These are phyloP conservation scores for Obba rivulosa DNA, from an alignment of 768 basidiomycete species.

Conservation along the genomic window DNA sequence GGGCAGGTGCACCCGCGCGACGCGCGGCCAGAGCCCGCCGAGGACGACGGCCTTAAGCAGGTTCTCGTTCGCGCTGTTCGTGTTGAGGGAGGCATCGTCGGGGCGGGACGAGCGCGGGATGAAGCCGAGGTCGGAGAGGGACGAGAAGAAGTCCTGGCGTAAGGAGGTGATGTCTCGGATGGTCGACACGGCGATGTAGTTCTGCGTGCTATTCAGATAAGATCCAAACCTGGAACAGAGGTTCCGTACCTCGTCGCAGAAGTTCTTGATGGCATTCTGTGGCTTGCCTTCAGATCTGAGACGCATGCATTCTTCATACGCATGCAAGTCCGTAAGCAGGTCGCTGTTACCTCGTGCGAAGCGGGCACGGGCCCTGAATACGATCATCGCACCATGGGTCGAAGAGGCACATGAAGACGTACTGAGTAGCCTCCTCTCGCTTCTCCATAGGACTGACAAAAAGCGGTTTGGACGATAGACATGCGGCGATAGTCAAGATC, in stretches of 20 bases:
- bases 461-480: conserved; percentile 82
- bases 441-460: conserved; percentile 81
- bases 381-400: neutral
- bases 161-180: conserved; percentile 76
- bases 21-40: conserved; percentile 83
- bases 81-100: conserved; percentile 49
- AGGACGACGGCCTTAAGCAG: conserved; percentile 81
- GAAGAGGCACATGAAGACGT: conserved; percentile 13
- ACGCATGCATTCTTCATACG: conserved; percentile 60
- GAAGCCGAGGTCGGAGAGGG: conserved; percentile 69
- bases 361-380: conserved; percentile 57
- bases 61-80: conserved; percentile 60
- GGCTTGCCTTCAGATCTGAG: conserved; percentile 48
- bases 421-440: conserved; percentile 76
- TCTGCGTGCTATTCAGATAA: conserved; percentile 35
- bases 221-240: too few species aligned
- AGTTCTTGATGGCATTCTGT: conserved; percentile 40
- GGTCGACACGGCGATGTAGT: conserved; percentile 74
- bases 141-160: conserved; percentile 69
- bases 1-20: conserved; percentile 74
- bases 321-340: conserved; percentile 74
- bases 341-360: conserved; percentile 77
- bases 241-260: conserved; percentile 62
- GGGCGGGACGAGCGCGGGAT: conserved; percentile 44
- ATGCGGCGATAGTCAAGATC: conserved; percentile 74